phyloP scores from a whole-genome alignment of 1,284 basidiomycete genomes.

The Ceratobasidium sp. region DNA sequence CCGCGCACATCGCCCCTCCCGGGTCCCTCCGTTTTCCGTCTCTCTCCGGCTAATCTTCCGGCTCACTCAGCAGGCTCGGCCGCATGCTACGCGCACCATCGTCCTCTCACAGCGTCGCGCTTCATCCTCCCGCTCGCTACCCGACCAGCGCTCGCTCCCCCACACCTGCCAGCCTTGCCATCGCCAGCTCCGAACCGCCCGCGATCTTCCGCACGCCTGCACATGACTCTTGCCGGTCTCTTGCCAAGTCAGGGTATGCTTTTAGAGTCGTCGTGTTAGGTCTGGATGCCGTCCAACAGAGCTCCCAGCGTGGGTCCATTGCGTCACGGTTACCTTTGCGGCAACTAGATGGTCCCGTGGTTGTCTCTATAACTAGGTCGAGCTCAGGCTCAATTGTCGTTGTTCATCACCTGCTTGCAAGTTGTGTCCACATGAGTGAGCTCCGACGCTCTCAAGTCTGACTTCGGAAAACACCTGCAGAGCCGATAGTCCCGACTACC shows the following conservation, averaged over 20 bases:
- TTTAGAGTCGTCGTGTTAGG: constrained; percentile 3
- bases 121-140: constrained; percentile 6
- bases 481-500: too few relatives aligned
- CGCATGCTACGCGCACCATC: neutral
- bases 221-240: too few relatives aligned
- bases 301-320: constrained; percentile 12
- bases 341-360: too few relatives aligned
- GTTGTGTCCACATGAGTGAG: neutral
- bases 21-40: constrained; percentile 12
- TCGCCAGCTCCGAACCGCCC: neutral
- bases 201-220: too few relatives aligned
- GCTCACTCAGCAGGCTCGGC: neutral
- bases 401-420: constrained; percentile 29
- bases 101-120: neutral
- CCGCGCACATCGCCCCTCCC: neutral
- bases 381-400: too few relatives aligned
- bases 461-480: neutral
- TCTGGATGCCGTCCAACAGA: neutral
- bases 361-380: too few relatives aligned
- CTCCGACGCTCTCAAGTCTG: neutral
- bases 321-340: neutral
- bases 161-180: neutral
- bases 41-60: constrained; percentile 1
- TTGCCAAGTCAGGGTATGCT: constrained; percentile 10
- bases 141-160: too few relatives aligned